Percentiles rank a stretch among this genome's conserved stretches.
phyloP scores from a whole-genome alignment of 2,329 filamentous ascomycete species.

The Pseudocercospora pini-densiflorae region DNA sequence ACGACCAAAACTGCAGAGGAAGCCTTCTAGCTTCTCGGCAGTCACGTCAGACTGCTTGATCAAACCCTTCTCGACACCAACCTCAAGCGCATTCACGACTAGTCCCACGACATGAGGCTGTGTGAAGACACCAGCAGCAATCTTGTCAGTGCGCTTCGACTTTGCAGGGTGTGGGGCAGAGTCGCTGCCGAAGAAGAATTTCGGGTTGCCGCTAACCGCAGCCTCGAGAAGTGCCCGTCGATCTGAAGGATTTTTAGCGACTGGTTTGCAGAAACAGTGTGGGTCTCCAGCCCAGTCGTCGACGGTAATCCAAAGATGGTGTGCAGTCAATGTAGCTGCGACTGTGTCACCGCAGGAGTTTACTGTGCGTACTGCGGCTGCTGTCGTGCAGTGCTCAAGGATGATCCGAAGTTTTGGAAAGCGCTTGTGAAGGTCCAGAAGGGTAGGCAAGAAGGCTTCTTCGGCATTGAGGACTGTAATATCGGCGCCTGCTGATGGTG shows the following conservation, averaged over 20 bases:
- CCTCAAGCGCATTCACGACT: conserved; percentile 68
- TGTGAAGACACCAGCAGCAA: conserved; percentile 78
- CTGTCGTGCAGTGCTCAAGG: conserved; percentile 87
- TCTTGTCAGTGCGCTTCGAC: conserved; percentile 63
- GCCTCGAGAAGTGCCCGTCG: conserved; percentile 73
- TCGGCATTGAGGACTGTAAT: conserved; percentile 67
- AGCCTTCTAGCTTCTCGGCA: conserved; percentile 59
- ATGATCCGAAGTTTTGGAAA: conserved; percentile 73
- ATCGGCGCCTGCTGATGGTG: conserved; percentile 51
- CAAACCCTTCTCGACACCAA: conserved; percentile 61
- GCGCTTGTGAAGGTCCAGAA: conserved; percentile 70
- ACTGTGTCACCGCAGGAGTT: conserved; percentile 77
- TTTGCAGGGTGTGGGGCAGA: conserved; percentile 69
- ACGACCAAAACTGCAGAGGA: conserved; percentile 62
- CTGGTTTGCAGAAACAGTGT: conserved; percentile 80
- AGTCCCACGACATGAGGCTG: conserved; percentile 72
- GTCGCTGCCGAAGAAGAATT: conserved; percentile 78
- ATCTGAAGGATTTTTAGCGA: conserved; percentile 67
- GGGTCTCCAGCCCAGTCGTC: conserved; percentile 73
- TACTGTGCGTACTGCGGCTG: conserved; percentile 78
- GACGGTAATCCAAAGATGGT: conserved; percentile 80
- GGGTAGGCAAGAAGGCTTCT: conserved; percentile 77
- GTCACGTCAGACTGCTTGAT: conserved; percentile 60
- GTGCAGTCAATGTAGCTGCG: conserved; percentile 80
- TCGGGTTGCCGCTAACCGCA: conserved; percentile 61